Percentiles rank a stretch among this genome's conserved stretches.
Evolutionary conservation across 305 asterid species (phyloP).

Genomic region (Fraxinus velutina): DNA sequence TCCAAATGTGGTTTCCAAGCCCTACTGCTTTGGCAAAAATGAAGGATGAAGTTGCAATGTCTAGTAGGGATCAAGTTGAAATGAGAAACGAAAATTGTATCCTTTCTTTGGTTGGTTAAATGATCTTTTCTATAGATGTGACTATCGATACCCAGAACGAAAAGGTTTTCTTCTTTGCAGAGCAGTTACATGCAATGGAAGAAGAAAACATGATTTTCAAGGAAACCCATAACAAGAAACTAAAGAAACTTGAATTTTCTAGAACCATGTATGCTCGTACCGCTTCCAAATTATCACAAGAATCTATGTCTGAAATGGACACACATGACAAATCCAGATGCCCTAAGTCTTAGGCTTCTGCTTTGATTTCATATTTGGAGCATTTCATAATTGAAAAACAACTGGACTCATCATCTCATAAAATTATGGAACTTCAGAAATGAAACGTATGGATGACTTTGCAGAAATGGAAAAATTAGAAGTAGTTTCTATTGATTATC

Average conservation of each 20-base stretch:
- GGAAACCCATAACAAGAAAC: conserved; percentile 33
- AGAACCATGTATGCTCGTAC: conserved; percentile 21
- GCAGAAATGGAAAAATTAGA: conserved; percentile 88
- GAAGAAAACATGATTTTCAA: conserved; percentile 57
- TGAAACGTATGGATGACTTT: conserved; percentile 85
- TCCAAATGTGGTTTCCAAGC: too few relatives aligned
- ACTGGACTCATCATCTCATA: conserved; percentile 29
- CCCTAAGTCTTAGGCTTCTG: conserved; percentile 62
- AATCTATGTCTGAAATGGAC: conserved; percentile 55
- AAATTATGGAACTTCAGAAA: conserved; percentile 54
- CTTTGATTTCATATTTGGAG: conserved; percentile 54
- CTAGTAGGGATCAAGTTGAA: too few relatives aligned
- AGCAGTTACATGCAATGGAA: conserved; percentile 48
- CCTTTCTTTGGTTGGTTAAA: too few relatives aligned
- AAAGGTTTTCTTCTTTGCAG: conserved; percentile 38
- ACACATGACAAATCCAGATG: conserved; percentile 63
- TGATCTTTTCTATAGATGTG: conserved; percentile 24
- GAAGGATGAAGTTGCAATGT: too few relatives aligned
- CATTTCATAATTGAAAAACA: conserved; percentile 45
- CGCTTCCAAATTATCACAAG: conserved; percentile 29
- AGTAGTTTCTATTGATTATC: conserved; percentile 35
- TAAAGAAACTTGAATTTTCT: conserved; percentile 27
- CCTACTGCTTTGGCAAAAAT: too few relatives aligned
- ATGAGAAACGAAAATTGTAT: too few relatives aligned
- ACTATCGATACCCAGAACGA: conserved; percentile 35